phyloP scores from a whole-genome alignment of 805 yeast genomes.

The Ogataea populi-albae region DNA sequence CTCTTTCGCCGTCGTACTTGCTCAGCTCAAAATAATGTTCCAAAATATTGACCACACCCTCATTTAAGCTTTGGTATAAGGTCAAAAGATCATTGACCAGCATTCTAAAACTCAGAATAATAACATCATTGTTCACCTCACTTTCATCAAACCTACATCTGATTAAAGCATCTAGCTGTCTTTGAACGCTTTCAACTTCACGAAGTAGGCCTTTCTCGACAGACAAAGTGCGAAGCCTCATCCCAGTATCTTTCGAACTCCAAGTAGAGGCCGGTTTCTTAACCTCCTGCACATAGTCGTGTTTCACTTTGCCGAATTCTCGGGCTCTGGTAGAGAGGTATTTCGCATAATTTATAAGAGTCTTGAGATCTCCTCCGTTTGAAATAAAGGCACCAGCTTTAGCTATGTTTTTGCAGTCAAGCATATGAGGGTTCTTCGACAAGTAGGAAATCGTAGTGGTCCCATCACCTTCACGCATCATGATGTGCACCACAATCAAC shows the following conservation, averaged over 20 bases:
- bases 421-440: slow-evolving; percentile 55
- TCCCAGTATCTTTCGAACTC: slow-evolving; percentile 45
- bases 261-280: slow-evolving; percentile 28
- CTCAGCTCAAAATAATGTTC: slow-evolving; percentile 96
- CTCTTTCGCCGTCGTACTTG: slow-evolving; percentile 78
- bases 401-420: slow-evolving; percentile 47
- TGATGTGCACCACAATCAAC: slow-evolving; percentile 77
- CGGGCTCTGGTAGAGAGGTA: slow-evolving; percentile 67
- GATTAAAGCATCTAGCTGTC: slow-evolving; percentile 72
- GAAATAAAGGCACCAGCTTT: slow-evolving; percentile 29
- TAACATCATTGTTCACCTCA: slow-evolving; percentile 81
- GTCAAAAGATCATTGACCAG: slow-evolving; percentile 87
- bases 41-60: slow-evolving; percentile 89
- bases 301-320: slow-evolving; percentile 60
- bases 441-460: slow-evolving; percentile 72
- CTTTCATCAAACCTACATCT: slow-evolving; percentile 72
- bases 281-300: slow-evolving; percentile 79
- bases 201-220: slow-evolving; percentile 79
- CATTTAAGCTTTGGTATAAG: slow-evolving; percentile 85
- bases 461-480: slow-evolving; percentile 88
- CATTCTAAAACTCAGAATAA: slow-evolving; percentile 80
- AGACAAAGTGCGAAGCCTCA: slow-evolving; percentile 59
- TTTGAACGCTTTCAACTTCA: slow-evolving; percentile 81
- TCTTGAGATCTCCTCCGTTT: slow-evolving; percentile 49
- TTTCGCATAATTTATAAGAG: slow-evolving; percentile 62